Percentiles rank a stretch among this genome's conserved stretches.
phyloP scores from a whole-genome alignment of 768 basidiomycete genomes.

The Candolleomyces efflorescens region DNA sequence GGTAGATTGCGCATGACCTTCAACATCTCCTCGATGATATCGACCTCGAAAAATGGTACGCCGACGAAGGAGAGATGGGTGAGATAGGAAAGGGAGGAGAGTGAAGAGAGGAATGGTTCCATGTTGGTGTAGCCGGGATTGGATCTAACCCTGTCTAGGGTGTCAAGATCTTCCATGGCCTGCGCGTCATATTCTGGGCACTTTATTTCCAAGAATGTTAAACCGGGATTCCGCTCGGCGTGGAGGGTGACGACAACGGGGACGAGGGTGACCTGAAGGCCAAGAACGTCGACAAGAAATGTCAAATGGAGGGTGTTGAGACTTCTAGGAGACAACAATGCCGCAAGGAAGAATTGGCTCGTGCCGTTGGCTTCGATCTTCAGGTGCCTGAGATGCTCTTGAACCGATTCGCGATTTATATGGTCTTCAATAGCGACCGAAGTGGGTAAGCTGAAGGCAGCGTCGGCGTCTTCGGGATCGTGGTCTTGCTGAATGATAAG shows the following conservation, averaged over 20 bases:
- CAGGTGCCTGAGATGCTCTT: not conserved
- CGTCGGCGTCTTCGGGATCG: not conserved
- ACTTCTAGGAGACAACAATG: not conserved
- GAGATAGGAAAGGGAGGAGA: not conserved
- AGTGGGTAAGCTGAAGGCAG: not conserved
- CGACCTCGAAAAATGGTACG: not conserved
- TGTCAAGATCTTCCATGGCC: not conserved
- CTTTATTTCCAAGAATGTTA: not conserved
- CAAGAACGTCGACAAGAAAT: not conserved
- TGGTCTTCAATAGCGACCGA: not conserved
- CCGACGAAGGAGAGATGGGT: not conserved
- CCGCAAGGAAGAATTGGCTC: not conserved
- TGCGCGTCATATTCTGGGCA: not conserved
- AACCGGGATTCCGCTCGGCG: not conserved
- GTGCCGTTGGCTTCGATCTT: not conserved
- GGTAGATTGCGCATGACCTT: not conserved
- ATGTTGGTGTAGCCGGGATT: not conserved
- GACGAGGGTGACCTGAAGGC: not conserved
- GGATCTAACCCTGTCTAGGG: too few species aligned
- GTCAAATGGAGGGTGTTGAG: not conserved
- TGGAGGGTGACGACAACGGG: not conserved
- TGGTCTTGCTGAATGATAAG: not conserved
- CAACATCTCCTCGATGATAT: not conserved
- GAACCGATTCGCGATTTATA: not conserved
- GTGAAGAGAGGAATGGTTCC: not conserved